Conservation (phyloP, 768 basidiomycete genomes). For the Suillus occidentalis region DNA sequence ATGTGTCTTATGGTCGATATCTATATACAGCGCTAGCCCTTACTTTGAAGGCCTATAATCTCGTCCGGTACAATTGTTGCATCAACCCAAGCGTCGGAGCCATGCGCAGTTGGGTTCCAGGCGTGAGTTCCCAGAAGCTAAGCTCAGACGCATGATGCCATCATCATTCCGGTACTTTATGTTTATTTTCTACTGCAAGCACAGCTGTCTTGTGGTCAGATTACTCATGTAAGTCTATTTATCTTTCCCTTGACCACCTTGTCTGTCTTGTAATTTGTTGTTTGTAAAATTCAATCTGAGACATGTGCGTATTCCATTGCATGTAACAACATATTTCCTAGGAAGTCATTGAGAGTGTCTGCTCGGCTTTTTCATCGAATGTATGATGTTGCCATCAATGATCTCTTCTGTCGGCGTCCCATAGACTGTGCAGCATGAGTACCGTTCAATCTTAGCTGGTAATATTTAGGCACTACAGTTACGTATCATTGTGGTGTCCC, state of each 20-base stretch:
- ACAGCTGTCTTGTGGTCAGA: background rate
- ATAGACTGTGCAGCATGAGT: background rate
- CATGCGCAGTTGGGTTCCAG: slow-evolving; percentile 54
- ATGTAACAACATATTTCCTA: background rate
- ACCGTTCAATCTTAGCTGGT: background rate
- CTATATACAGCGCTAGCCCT: background rate
- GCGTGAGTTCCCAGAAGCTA: slow-evolving; percentile 32
- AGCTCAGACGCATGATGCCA: slow-evolving; percentile 11
- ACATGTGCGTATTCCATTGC: background rate
- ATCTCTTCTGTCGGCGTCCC: background rate
- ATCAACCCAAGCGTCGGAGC: slow-evolving; percentile 23
- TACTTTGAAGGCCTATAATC: background rate
- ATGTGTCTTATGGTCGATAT: background rate
- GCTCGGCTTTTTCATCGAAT: background rate
- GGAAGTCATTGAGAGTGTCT: background rate
- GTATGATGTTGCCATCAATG: background rate
- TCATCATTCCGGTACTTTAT: background rate
- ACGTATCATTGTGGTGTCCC: background rate
- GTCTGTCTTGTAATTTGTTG: background rate
- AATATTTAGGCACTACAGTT: background rate
- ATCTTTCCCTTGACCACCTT: background rate
- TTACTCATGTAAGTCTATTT: background rate
- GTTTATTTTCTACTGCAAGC: too few relatives aligned
- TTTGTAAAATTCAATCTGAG: background rate
- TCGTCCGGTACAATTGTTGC: background rate